Percentiles rank a stretch among this genome's conserved stretches.
phyloP scores from a whole-genome alignment of 1,284 basidiomycete species.

The Inonotus hispidus region DNA sequence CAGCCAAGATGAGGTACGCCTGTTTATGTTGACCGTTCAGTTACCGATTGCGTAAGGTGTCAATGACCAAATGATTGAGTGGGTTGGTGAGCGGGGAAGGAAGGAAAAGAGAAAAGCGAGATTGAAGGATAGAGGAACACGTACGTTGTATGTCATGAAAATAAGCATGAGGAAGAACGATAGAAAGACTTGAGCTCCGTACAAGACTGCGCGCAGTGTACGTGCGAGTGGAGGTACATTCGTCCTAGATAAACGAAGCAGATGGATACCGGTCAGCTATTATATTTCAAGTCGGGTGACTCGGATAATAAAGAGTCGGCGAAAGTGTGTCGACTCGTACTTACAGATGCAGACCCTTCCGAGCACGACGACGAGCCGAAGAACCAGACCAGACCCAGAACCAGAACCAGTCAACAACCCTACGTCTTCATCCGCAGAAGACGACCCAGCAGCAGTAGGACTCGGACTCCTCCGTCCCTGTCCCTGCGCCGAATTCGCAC shows the following conservation, averaged over 20 bases:
- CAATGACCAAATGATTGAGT: too few relatives aligned
- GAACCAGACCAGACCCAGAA: too few relatives aligned
- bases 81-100: too few relatives aligned
- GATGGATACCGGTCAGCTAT: neutral
- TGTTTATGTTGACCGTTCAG: conserved; percentile 32
- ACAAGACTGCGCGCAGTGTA: conserved; percentile 53
- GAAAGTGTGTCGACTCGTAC: too few relatives aligned
- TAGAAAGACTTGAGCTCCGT: conserved; percentile 61
- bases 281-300: neutral
- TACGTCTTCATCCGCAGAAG: conserved; percentile 44
- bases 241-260: conserved; percentile 29
- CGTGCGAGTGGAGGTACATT: conserved; percentile 48
- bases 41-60: too few relatives aligned
- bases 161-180: conserved; percentile 86
- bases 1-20: conserved; percentile 75
- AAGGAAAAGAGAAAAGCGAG: neutral
- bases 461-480: conserved; percentile 41
- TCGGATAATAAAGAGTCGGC: neutral
- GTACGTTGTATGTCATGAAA: conserved; percentile 84
- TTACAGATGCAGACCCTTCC: conserved; percentile 16
- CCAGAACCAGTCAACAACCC: conserved; percentile 51
- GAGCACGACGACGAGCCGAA: conserved; percentile 20
- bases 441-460: conserved; percentile 13
- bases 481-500: conserved; percentile 16
- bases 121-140: conserved; percentile 20